Base-by-base conservation (phyloP, 1,284 basidiomycete genomes). In the Leccinum pachyderme region DNA sequence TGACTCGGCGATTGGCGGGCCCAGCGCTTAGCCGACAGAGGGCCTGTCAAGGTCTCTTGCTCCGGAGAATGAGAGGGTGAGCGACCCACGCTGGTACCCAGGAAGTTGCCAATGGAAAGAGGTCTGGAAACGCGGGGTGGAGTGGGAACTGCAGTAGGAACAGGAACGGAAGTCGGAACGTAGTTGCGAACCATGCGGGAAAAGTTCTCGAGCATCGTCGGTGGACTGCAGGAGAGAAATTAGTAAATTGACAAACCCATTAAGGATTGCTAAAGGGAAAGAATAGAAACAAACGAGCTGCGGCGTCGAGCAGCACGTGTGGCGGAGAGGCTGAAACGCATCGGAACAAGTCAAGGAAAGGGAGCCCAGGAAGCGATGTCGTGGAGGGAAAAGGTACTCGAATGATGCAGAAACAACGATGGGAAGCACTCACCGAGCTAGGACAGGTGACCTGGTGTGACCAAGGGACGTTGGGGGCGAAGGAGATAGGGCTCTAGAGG, bases 151-250 rank as follows among this genome's bases (percentile, higher is more conserved):
- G 77, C 75, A 7, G 73, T 69, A 1, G 80, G 77, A 31, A 81
- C 74, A n/a, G 77, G 71, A 39, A 81, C 76, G 9, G 78, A 76
- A 18, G 78, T 73, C 2, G 81, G 81, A 18, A 84, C 77, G 51
- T 82, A 83, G 58, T 70, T 77, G 47, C 79, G 77, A 32, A 83
- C 69, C 2, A 78, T 73, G 22, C 77, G 75, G 13, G 81, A 81
- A 60, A 82, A 73, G 33, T 72, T 72, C 63, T 82, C 77, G 13
- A 82, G 71, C 53, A 78, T 73, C 0, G 81, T 75, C 5, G 75
- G 76, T 59, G 76, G 75, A 47, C 81, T 78, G 67, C 46, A 57
- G 56, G 27, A 27, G 25, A 63, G 49, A 25, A 25, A 44, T 72
- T 54, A 69, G 70, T 59, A 56, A 50, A 35, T 25, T 7, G 22